A percentile compares a stretch with the other conserved stretches of the same genome.
phyloP scores from a whole-genome alignment of 2,329 filamentous ascomycete species.

The Sporothrix brasiliensis region DNA sequence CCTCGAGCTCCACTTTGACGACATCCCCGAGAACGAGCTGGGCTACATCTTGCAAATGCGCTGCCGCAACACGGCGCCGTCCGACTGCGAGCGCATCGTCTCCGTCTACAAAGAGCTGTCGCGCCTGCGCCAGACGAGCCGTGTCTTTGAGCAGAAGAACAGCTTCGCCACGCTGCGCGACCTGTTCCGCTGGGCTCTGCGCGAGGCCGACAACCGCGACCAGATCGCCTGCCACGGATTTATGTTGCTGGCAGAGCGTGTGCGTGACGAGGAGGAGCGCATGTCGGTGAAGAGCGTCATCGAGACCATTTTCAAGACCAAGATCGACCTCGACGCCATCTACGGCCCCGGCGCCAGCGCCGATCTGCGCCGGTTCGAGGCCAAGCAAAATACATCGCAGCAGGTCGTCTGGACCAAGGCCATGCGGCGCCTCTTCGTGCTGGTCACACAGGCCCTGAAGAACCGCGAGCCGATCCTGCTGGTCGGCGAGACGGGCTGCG shows the following conservation, averaged over 20 bases:
- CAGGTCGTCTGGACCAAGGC: conserved; percentile 91
- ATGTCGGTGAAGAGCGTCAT: conserved; percentile 83
- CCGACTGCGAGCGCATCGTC: conserved; percentile 89
- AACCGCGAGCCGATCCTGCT: conserved; percentile 94
- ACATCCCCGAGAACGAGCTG: conserved; percentile 93
- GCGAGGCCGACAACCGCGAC: conserved; percentile 81
- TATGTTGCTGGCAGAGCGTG: conserved; percentile 93
- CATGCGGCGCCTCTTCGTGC: conserved; percentile 86
- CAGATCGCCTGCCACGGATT: conserved; percentile 91
- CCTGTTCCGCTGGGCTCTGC: conserved; percentile 90
- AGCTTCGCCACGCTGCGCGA: conserved; percentile 96
- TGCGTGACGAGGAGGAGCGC: conserved; percentile 87
- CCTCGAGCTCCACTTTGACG: conserved; percentile 94
- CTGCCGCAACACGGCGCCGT: conserved; percentile 82
- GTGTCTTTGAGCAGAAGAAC: conserved; percentile 95
- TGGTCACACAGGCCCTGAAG: conserved; percentile 82
- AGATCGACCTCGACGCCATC: conserved; percentile 71
- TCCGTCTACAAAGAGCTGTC: conserved; percentile 93
- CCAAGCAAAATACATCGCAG: conserved; percentile 53
- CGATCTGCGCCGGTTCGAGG: conserved; percentile 55
- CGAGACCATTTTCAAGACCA: conserved; percentile 85
- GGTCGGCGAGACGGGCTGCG: conserved; percentile 95
- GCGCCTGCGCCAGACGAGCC: conserved; percentile 80
- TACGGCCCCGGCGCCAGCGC: conserved; percentile 67
- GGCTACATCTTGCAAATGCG: conserved; percentile 88